Base-by-base conservation (phyloP, 495 filamentous ascomycete genomes). In the Glonium stellatum region DNA sequence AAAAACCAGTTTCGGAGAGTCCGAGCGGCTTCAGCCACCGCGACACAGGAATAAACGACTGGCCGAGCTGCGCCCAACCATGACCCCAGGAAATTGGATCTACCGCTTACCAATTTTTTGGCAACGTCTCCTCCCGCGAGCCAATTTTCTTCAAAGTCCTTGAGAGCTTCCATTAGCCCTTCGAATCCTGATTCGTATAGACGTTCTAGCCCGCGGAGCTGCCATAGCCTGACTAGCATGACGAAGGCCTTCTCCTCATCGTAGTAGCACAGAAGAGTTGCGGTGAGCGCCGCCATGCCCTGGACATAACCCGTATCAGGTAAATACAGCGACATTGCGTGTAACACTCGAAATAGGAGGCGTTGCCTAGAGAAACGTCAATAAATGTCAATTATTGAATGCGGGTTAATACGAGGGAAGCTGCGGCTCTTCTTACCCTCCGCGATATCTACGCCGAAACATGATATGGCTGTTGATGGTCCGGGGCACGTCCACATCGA, bases 391-490 rank as follows among this genome's bases (percentile, higher is more conserved):
- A n/a, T 23, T 47, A 5, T 18, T 48, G 22, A n/a, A 34, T 61
- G 13, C 23, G 35, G 36, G 4, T 31, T 21, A 50, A 34, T n/a
- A 31, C 18, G 8, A 42, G n/a, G n/a, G 18, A 34, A 15, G 2
- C 41, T 31, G 27, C 27, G 27, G 27, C 27, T 53, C 21, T 21
- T 60, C 68, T 61, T 52, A 70, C 65, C 75, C 75, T 63, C 75
- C 75, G 5, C 91, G 85, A 76, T 99, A 99, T 34, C 95, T 80
- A 56, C 84, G 81, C 22, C 93, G 84, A 69, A 99, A 99, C 95
- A 99, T 96, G 68, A 99, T 92, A 72, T 99, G 93, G 62, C 87
- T 86, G 68, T 84, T 92, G 69, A 99, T 95, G 8, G 93, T 99
- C 50, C 93, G 84, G 0, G 93, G 93, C 42, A 99, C 92, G 68